phyloP scores from a whole-genome alignment of 192 early-diverging fungal genomes.

The Gigaspora rosea region DNA sequence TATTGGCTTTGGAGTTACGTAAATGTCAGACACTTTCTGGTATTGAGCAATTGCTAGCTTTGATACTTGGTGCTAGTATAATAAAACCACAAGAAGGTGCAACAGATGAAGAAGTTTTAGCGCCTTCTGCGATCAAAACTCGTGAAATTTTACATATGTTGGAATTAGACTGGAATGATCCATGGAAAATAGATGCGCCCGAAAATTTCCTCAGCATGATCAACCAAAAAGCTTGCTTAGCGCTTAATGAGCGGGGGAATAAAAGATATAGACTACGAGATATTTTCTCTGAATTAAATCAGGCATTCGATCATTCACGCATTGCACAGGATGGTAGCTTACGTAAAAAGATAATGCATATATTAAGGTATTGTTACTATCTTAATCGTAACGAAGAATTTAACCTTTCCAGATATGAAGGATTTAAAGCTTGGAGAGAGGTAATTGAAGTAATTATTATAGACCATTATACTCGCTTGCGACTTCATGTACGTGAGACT shows the following conservation, averaged over 20 bases:
- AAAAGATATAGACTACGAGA: constrained; percentile 71
- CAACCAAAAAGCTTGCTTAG: constrained; percentile 50
- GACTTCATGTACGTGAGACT: constrained; percentile 60
- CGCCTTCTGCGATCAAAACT: constrained; percentile 53
- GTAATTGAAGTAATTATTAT: constrained; percentile 73
- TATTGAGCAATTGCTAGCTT: constrained; percentile 48
- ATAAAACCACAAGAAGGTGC: constrained; percentile 42
- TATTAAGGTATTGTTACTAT: constrained; percentile 68
- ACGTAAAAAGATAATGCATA: constrained; percentile 55
- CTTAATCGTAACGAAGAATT: constrained; percentile 75
- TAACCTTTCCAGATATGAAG: constrained; percentile 64
- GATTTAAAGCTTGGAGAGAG: constrained; percentile 80
- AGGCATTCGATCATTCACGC: constrained; percentile 47
- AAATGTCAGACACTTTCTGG: constrained; percentile 40
- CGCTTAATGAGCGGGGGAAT: constrained; percentile 59
- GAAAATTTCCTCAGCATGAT: constrained; percentile 49
- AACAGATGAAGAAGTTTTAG: constrained; percentile 40
- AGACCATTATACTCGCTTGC: constrained; percentile 64
- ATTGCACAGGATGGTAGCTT: constrained; percentile 48
- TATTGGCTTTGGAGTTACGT: constrained; percentile 87
- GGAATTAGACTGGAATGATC: constrained; percentile 60
- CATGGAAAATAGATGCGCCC: constrained; percentile 33
- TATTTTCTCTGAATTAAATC: constrained; percentile 60
- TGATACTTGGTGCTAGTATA: constrained; percentile 40
- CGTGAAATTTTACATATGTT: constrained; percentile 72